Conservation (phyloP, 495 filamentous ascomycete genomes). For the Podospora bellae-mahoneyi region DNA sequence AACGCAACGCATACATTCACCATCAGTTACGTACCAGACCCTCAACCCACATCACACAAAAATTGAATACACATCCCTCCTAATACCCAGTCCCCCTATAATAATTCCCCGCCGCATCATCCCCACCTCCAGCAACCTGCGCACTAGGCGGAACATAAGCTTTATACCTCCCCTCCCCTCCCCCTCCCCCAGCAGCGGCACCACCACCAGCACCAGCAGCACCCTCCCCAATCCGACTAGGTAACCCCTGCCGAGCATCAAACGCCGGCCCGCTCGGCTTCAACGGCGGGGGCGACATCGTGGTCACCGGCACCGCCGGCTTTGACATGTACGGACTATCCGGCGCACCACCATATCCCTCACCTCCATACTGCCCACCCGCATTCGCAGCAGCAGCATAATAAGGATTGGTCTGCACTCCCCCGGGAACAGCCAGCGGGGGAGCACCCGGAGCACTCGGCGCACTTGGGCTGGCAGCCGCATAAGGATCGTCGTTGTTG, state of each 20-base stretch:
- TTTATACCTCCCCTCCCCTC: constrained; percentile 25
- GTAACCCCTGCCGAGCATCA: constrained; percentile 41
- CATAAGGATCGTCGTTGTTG: constrained; percentile 50
- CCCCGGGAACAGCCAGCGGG: constrained; percentile 26
- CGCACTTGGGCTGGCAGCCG: constrained; percentile 29
- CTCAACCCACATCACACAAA: neutral
- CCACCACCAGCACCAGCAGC: neutral
- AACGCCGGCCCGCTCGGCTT: constrained; percentile 40
- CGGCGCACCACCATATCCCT: constrained; percentile 11
- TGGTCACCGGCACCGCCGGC: neutral
- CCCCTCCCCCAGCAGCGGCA: neutral
- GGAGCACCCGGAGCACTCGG: constrained; percentile 21
- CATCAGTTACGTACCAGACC: neutral
- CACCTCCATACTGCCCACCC: constrained; percentile 5
- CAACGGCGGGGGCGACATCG: constrained; percentile 39
- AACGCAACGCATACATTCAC: neutral
- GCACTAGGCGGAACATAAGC: constrained; percentile 33
- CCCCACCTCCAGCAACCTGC: neutral
- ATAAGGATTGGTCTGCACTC: constrained; percentile 6
- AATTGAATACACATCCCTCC: neutral
- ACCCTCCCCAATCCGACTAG: constrained; percentile 31
- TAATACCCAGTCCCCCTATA: constrained; percentile 2
- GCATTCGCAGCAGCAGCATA: neutral
- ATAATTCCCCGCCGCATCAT: neutral
- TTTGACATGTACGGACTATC: neutral